Evolutionary conservation across 1,284 basidiomycete genomes (phyloP).

Genomic region (Rhodofomes roseus): DNA sequence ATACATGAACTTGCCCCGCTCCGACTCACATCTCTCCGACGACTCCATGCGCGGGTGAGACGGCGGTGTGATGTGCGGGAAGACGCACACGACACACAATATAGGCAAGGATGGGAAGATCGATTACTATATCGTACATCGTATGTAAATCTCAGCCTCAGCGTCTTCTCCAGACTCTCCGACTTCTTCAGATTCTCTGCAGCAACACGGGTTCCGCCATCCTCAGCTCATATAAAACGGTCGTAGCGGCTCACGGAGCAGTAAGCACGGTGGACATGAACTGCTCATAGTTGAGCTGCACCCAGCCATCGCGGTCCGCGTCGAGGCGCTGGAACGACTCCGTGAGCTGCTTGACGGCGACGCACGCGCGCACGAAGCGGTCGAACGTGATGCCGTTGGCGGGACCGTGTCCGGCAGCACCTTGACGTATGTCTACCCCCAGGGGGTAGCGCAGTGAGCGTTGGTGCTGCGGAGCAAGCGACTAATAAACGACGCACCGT

Average conservation of each 20-base stretch:
- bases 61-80: too few relatives aligned
- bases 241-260: slow-evolving; percentile 46
- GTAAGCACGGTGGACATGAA: slow-evolving; percentile 73
- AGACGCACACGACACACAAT: too few relatives aligned
- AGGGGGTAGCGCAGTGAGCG: slow-evolving; percentile 19
- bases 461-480: neutral
- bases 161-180: neutral
- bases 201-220: neutral
- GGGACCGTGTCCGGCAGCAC: slow-evolving; percentile 32
- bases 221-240: neutral
- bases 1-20: too few relatives aligned
- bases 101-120: neutral
- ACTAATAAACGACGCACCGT: slow-evolving; percentile 46
- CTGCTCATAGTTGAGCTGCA: slow-evolving; percentile 73
- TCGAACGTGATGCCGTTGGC: slow-evolving; percentile 70
- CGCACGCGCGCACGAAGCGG: slow-evolving; percentile 79
- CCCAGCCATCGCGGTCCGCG: slow-evolving; percentile 66
- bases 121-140: neutral
- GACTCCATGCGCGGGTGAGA: too few relatives aligned
- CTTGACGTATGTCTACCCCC: slow-evolving; percentile 51
- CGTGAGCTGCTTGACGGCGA: slow-evolving; percentile 73
- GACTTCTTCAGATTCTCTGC: neutral
- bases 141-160: neutral
- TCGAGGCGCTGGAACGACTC: slow-evolving; percentile 63
- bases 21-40: too few relatives aligned